Base-by-base conservation (phyloP, 148 eudicot genomes). In the Rhododendron ovatum region DNA sequence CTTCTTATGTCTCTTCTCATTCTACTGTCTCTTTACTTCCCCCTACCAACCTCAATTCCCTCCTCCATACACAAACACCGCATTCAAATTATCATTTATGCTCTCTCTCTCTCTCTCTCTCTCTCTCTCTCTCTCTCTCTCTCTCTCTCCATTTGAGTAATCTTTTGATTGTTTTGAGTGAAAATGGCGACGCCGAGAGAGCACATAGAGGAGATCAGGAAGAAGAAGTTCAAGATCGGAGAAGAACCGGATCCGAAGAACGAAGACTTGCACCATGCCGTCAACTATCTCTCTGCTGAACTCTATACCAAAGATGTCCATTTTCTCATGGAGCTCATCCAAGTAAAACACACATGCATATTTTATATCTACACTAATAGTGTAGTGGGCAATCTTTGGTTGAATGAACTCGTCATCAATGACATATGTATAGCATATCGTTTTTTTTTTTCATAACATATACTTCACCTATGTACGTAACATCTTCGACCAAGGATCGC, bases 271-370 rank as follows among this genome's bases (percentile, higher is more conserved):
- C 89, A 91, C 13, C 90, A 89, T 85, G 93, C 94, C 1, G 94
- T 94, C 13, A 90, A 88, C 43, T 86, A 92, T n/a, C 90, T 94
- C 28, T 94, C 98, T 82, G 92, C 91, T 50, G 95, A 92, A 79
- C 90, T 94, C 7, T 93, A 93, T 82, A 85, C 95, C 41, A 92
- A 92, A 14, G 95, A 93, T 89, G 91, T 91, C 18, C 95, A 93
- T 50, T 93, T 93, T 48, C 86, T 93, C 10, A 93, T 93, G 95
- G 94, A 93, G 86, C 89, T 94, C 45, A 91, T 94, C 20, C 98
- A 94, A 94, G 95, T 93, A 4, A 0, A 5, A 45, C 26, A 12
- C 2, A 22, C 69, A 63, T 24, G 12, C 12, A 63, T 24, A 63
- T 7, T 6, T 7, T 55, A 18, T 55, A 55, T 4, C 61, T 55